These are phyloP conservation scores for Petunia secreta DNA, from an alignment of 257 asterid genomes.

Conservation along the genomic window DNA sequence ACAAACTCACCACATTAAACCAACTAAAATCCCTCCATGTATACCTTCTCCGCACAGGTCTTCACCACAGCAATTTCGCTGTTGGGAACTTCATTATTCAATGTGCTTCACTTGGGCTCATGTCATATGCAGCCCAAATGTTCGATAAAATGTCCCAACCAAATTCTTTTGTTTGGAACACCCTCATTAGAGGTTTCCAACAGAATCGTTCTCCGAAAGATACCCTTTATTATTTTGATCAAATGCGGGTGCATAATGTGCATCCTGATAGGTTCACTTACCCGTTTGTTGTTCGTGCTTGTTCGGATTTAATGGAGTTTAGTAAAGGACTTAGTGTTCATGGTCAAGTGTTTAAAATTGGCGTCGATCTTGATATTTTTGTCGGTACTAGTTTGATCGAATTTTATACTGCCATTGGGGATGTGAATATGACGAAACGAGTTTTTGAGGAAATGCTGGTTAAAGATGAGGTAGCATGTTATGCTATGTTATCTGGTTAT, in stretches of 20 bases:
- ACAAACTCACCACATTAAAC: conserved; percentile 20
- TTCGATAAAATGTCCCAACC: conserved; percentile 33
- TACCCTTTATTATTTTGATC: conserved; percentile 17
- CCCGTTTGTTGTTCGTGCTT: conserved; percentile 32
- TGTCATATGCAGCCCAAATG: conserved; percentile 30
- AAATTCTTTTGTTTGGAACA: conserved; percentile 37
- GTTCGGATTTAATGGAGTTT: conserved; percentile 27
- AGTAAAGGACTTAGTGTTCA: conserved; percentile 16
- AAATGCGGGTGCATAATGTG: conserved; percentile 17
- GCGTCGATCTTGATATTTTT: conserved; percentile 28
- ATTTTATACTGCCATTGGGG: conserved; percentile 19
- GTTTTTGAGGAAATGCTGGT: conserved; percentile 29
- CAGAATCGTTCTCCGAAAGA: not conserved
- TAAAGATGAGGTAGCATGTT: conserved; percentile 32
- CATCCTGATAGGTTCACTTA: conserved; percentile 31
- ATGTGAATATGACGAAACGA: not conserved
- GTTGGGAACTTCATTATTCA: conserved; percentile 25
- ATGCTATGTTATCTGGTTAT: conserved; percentile 23
- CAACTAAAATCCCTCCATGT: conserved; percentile 33
- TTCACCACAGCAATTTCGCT: conserved; percentile 29
- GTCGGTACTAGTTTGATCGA: conserved; percentile 33
- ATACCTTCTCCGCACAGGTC: conserved; percentile 26
- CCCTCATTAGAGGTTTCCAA: conserved; percentile 33
- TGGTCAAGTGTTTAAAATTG: conserved; percentile 31
- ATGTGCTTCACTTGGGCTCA: conserved; percentile 22